A percentile compares a stretch with the other conserved stretches of the same genome.
Evolutionary conservation across 257 asterid genomes (phyloP).

Genomic region (Gentiana macrophylla): DNA sequence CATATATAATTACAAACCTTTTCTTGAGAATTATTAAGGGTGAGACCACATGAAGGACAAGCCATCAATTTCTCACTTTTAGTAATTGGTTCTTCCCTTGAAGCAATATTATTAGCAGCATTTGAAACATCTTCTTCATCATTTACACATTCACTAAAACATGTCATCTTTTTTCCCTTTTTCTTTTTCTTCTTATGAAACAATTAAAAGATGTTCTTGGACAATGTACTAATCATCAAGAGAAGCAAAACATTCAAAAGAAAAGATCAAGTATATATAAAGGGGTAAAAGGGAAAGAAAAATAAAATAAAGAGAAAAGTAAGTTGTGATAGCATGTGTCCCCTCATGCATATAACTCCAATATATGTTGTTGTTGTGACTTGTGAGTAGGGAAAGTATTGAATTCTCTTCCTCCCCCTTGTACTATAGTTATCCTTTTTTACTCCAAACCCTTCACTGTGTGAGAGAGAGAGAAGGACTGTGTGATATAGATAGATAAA

Average conservation of each 20-base stretch:
- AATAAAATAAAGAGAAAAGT: conserved; percentile 22
- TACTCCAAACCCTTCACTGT: not conserved
- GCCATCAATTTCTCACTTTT: conserved; percentile 8
- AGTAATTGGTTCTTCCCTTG: conserved; percentile 1
- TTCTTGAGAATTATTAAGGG: conserved; percentile 18
- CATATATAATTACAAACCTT: conserved; percentile 15
- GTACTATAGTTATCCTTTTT: conserved; percentile 4
- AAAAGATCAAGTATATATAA: conserved; percentile 3
- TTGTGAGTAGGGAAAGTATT: conserved; percentile 30
- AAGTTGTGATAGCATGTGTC: conserved; percentile 21
- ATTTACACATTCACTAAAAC: conserved; percentile 11
- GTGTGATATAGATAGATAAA: not conserved
- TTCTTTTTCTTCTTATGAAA: conserved; percentile 11
- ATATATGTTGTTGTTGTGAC: conserved; percentile 7
- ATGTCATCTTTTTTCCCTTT: conserved; percentile 17
- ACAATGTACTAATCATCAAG: conserved; percentile 12
- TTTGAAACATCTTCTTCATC: conserved; percentile 1
- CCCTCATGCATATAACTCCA: conserved; percentile 9
- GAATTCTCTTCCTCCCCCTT: conserved; percentile 13
- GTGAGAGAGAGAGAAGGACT: conserved; percentile 1
- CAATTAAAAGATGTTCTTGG: conserved; percentile 8
- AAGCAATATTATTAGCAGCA: not conserved
- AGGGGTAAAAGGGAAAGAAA: conserved; percentile 17
- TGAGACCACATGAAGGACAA: conserved; percentile 37
- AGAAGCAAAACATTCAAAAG: conserved; percentile 10